Base-by-base conservation (phyloP, 225 moss, liverwort and hornwort species). In the Asterella californica region DNA sequence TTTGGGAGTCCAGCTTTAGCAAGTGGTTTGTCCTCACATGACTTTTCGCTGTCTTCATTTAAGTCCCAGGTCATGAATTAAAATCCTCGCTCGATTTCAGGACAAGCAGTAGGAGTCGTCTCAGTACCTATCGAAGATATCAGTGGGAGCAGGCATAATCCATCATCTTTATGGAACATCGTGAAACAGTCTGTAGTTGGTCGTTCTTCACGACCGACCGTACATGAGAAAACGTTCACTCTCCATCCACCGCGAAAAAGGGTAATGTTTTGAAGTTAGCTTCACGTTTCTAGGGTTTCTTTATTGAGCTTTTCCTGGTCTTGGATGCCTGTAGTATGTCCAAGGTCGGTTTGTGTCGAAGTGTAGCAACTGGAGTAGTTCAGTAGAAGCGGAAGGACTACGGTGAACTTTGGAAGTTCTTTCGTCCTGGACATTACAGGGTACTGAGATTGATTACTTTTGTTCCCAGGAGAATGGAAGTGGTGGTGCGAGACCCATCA, bases 21-120 rank as follows among this genome's bases (percentile, higher is more conserved):
- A 12, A 4, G 52, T 52, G 52, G 12, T 12, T 52, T 11, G 17
- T 52, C 12, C 17, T 52, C 17, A 14, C 12, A 52, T 14, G 17
- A 52, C 10, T 52, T 17, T 4, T 17, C 17, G 52, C 1, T 19
- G 5, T 67, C 36, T 15, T 67, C 67, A 36, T 3, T 36, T 30
- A 67, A 36, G 37, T 18, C 36, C 36, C 17, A 5, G 3, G 36
- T 67, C 17, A 18, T 67, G 67, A 57, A n/a, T 15, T 33, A 67
- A 30, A 46, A 47, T 49, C 15, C 34, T 9, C 60, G 8, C 69
- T 47, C 30, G 65, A 24, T 80, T 75, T n/a, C 86, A 96, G 96
- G 96, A 47, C 90, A 91, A 84, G 94, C 92, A 76, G 90, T 97
- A 45, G 96, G 96, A 45, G 88, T 90, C 66, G 91, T 84, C 29